Percentiles rank a stretch among this genome's conserved stretches.
Conservation (phyloP, 768 basidiomycete genomes). For the Calvatia gigantea region DNA sequence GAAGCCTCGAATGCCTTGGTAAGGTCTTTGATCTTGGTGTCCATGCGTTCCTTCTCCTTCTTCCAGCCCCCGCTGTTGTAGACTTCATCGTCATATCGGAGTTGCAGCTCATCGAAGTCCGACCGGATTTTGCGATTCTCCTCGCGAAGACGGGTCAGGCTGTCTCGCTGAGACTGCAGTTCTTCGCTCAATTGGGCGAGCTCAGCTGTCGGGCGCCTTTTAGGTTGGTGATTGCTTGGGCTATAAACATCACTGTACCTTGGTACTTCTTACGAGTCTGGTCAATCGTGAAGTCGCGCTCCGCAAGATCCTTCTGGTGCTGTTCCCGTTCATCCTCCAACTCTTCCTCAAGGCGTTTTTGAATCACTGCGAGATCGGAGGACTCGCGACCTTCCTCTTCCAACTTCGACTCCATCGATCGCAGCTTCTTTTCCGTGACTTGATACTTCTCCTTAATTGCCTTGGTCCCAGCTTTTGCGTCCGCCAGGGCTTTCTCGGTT, state of each 20-base stretch:
- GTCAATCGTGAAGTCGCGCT: constrained; percentile 73
- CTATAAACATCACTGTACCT: constrained; percentile 34
- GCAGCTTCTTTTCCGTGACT: constrained; percentile 47
- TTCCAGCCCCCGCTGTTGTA: constrained; percentile 80
- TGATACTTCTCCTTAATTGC: constrained; percentile 46
- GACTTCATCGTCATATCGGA: constrained; percentile 73
- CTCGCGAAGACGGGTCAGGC: constrained; percentile 71
- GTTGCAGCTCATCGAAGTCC: constrained; percentile 71
- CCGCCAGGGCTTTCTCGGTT: constrained; percentile 53
- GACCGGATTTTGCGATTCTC: constrained; percentile 77
- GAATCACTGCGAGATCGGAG: constrained; percentile 60
- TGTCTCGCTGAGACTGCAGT: constrained; percentile 74
- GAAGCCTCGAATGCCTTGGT: constrained; percentile 75
- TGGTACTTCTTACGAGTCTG: constrained; percentile 88
- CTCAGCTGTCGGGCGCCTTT: constrained; percentile 45
- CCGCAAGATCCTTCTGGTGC: constrained; percentile 75
- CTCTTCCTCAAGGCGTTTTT: constrained; percentile 68
- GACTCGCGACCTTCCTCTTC: constrained; percentile 68
- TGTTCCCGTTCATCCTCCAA: constrained; percentile 77
- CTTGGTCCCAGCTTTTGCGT: constrained; percentile 49
- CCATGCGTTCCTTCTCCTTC: constrained; percentile 84
- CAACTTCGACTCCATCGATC: constrained; percentile 58
- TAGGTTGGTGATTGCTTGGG: neutral
- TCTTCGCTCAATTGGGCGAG: constrained; percentile 81
- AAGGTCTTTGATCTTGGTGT: constrained; percentile 75